Base-by-base conservation (phyloP, 2,329 filamentous ascomycete genomes). In the Paraphaeosphaeria sporulosa region DNA sequence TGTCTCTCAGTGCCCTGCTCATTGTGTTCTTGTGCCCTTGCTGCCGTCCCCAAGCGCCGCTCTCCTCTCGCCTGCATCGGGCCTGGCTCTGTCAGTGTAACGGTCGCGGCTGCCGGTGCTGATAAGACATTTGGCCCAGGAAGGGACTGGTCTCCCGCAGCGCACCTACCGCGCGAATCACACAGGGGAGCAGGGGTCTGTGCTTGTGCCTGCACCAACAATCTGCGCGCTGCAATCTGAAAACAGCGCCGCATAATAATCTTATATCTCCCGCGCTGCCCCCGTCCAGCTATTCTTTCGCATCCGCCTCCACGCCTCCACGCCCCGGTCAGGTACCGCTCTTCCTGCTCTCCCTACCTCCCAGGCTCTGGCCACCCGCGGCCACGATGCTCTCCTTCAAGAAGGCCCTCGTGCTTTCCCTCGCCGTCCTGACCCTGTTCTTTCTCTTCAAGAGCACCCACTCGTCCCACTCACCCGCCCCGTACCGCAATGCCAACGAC, bases 341-440 rank as follows among this genome's bases (percentile, higher is more conserved):
- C 47, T 57, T 49, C 42, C 50, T 36, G 57, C 25, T 21, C 52
- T 19, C 46, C 6, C 32, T 52, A 43, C 34, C 61, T 47, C 40
- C 47, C 23, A 21, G 56, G 34, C 51, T 54, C 51, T 36, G 52
- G 52, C 52, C 60, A 55, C 56, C 19, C 46, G 51, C 54, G 48
- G 62, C 62, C 73, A 81, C 73, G 60, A 96, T 96, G 92, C 85
- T 94, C 76, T 91, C 90, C 72, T 92, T 91, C 74, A 87, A 89
- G 73, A 90, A 91, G 79, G 90, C 91, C 72, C 78, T 96, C 64
- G 81, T 92, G 68, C 85, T 89, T 57, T 91, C 92, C 50, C 85
- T 86, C 69, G 85, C 89, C 74, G 79, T 94, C 65, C 78, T 94
- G 69, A 85, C 87, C 30, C 82, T 91, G 71, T 83, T 94, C 79